Evolutionary conservation across 2,329 filamentous ascomycete genomes (phyloP).

Genomic region (Sporothrix humicola): DNA sequence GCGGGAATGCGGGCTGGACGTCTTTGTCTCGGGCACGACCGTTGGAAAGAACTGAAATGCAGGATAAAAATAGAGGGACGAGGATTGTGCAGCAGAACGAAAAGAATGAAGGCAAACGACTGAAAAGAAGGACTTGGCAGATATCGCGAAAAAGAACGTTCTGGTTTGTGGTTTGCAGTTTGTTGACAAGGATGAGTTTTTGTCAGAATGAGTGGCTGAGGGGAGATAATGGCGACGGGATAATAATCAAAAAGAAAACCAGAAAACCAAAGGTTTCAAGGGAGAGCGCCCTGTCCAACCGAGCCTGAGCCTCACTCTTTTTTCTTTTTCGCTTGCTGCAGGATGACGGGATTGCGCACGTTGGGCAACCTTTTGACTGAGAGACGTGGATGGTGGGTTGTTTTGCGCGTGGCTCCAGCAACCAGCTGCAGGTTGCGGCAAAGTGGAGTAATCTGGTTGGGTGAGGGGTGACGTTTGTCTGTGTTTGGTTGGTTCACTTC

Average conservation of each 20-base stretch:
- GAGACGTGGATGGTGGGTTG: background rate
- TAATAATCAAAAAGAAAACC: background rate
- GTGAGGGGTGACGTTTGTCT: conserved; percentile 5
- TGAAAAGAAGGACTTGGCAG: conserved; percentile 4
- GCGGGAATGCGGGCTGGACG: conserved; percentile 21
- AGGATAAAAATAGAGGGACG: background rate
- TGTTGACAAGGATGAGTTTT: conserved; percentile 20
- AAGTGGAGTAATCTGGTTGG: conserved; percentile 17
- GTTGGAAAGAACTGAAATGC: background rate
- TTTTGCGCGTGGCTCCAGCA: conserved; percentile 19
- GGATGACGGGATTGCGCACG: conserved; percentile 16
- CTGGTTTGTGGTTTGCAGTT: background rate
- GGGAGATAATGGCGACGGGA: background rate
- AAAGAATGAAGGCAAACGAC: background rate
- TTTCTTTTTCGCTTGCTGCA: background rate
- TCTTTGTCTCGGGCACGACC: conserved; percentile 18
- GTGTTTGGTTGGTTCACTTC: background rate
- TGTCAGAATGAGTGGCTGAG: background rate
- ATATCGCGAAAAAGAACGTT: conserved; percentile 3
- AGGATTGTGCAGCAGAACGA: background rate
- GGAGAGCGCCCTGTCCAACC: background rate
- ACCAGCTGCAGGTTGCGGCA: conserved; percentile 21
- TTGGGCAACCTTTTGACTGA: background rate
- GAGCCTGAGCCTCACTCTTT: background rate
- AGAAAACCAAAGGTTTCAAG: background rate